Evolutionary conservation across 306 rosid species (phyloP), one percentile per base, ranked within the genome.

Genomic region (Castanea sativa): DNA sequence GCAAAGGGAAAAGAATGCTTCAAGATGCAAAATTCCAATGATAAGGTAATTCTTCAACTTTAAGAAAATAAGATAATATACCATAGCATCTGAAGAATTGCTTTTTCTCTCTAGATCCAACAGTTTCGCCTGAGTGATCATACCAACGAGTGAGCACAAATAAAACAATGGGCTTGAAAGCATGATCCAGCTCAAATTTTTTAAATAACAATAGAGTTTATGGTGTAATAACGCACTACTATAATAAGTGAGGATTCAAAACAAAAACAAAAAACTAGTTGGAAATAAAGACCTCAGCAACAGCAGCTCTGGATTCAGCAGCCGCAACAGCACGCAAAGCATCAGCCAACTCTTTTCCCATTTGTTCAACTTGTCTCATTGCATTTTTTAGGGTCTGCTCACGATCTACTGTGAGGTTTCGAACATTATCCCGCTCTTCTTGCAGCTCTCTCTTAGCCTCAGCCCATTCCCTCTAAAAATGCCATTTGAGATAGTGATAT

Each of bases 401-500:
- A 59, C 94, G 91, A 33, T 90, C 97, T 69, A 68, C 80, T 41
- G 90, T 78, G 76, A 93, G 82, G 78, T 80, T 82, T 69, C 92
- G 89, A 79, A 84, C 85, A 82, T 83, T 91, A 75, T 88, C 91
- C 56, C 94, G 86, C 83, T 93, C 98, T 72, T 89, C 92, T 70
- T 88, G 93, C 71, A 95, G 84, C 83, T 95, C 99, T 79, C 87
- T 90, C 90, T 89, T 93, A 76, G 89, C 98, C 78, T 91, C 99
- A 33, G 93, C 97, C 99, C 99, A 95, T 83, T 95, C 98, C 88
- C 90, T 86, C 99, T 95, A 76, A 59, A 5, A 38, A 67, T 45
- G 13, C 29, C 57, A 83, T 78, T 83, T 29, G 27, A 29, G 10
- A 76, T 15, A 60, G 73, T 15, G 43, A 20, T 12, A 19, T 59